Evolutionary conservation across 371 early-diverging fungal species (phyloP), one percentile per base, ranked within the genome.

Genomic region (Mucor piriformis): DNA sequence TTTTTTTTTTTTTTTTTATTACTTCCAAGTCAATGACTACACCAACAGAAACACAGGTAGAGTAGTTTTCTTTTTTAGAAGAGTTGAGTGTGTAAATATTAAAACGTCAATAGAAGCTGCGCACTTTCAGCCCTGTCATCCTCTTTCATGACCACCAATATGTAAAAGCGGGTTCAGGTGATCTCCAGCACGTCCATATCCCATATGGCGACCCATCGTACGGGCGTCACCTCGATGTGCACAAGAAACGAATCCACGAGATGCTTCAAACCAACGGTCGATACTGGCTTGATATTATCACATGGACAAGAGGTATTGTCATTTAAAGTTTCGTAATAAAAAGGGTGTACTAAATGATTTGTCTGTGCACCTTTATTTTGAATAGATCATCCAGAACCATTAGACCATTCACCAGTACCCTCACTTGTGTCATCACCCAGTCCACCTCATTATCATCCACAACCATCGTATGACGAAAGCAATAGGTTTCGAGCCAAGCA

Each of bases 81-180:
- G 29, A 29, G 29, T 0, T 29, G 8, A 29, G 6, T 29, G 6
- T 29, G 29, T 29, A 4, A 29, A 29, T 27, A 16, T 42, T 2
- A 16, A 12, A 25, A 21, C 25, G 16, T 52, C 20, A 11, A 12
- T 42, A 54, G 54, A 54, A 54, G 27, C 40, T 61, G 50, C 73
- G 73, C 49, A 69, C 70, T 21, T 73, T 73, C 34, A 73, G 70
- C 53, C 73, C 73, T 59, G 64, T 73, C 58, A 67, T 73, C n/a
- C 48, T 73, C 23, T 73, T 69, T 38, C 73, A 73, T 68, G 73
- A 73, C 48, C 67, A 73, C 29, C 66, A 73, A 44, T 73, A 63
- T 57, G 64, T 70, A 50, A 61, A 70, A 29, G 59, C 63, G 16
- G 65, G 60, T 46, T 64, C 72, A 57, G 73, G 73, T 63, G 69